phyloP scores from a whole-genome alignment of 352 stramenopile species.

The Pythium aristosporum region DNA sequence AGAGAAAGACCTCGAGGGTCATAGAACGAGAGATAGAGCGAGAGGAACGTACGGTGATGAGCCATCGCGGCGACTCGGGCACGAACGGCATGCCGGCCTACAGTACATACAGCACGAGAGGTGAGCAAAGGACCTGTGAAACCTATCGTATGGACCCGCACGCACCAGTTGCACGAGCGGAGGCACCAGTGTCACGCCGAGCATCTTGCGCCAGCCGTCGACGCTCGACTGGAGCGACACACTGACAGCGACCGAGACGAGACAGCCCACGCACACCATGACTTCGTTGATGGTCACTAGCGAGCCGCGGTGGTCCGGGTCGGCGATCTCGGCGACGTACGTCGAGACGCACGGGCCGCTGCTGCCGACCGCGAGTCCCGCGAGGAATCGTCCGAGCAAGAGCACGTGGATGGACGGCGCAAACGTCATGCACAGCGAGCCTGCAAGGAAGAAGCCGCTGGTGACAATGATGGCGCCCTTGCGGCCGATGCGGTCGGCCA shows the following conservation, averaged over 20 bases:
- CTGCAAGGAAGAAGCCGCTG: slow-evolving; percentile 51
- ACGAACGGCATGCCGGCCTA: slow-evolving; percentile 69
- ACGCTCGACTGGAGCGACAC: slow-evolving; percentile 37
- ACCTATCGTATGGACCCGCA: too few relatives aligned
- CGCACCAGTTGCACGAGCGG: slow-evolving; percentile 61
- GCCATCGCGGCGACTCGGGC: slow-evolving; percentile 66
- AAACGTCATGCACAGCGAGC: slow-evolving; percentile 72
- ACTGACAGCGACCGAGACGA: slow-evolving; percentile 61
- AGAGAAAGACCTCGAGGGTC: too few relatives aligned
- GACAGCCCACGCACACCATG: slow-evolving; percentile 71
- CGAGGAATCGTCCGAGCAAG: slow-evolving; percentile 65
- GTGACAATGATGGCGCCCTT: slow-evolving; percentile 67
- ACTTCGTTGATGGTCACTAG: slow-evolving; percentile 72
- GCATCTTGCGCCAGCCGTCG: slow-evolving; percentile 65
- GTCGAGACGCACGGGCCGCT: slow-evolving; percentile 64
- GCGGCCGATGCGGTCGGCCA: slow-evolving; percentile 60
- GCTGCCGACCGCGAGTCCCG: slow-evolving; percentile 58
- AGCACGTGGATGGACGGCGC: slow-evolving; percentile 42
- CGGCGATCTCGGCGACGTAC: slow-evolving; percentile 68
- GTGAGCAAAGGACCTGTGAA: not conserved
- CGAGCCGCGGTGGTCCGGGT: slow-evolving; percentile 48
- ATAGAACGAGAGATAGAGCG: not conserved
- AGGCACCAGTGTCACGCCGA: slow-evolving; percentile 58
- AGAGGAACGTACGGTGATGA: slow-evolving; percentile 29
- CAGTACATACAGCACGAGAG: not conserved